Evolutionary conservation across 1,284 basidiomycete genomes (phyloP), one percentile per base, ranked within the genome.

Genomic region (Ceratobasidium sp.): DNA sequence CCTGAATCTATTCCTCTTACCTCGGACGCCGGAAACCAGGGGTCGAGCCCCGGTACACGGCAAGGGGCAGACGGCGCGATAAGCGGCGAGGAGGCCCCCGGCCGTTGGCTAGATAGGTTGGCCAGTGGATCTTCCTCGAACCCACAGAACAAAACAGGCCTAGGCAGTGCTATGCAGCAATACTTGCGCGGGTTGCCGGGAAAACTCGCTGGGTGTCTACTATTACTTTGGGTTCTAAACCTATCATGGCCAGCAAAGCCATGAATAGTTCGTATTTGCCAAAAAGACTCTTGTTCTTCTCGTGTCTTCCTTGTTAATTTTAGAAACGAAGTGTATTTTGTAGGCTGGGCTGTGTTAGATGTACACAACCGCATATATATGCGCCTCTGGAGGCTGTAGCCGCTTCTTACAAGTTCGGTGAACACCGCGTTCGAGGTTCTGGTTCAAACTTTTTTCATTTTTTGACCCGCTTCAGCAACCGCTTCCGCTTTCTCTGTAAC

Each of bases 1-100:
- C 74, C 75, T n/a, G 73, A 76, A 51, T 69, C 54, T 17, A 64
- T 77, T 33, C 77, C 77, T 60, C 76, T 76, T 54, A 76, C 76
- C 7, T 63, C 66, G 49, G 76, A 60, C 28, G 58, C 66, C 42
- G 68, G 68, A 33, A 63, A 74, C 51, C 61, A 56, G 56, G 60
- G 28, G 17, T 23, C 56, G 75, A 26, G 28, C 54, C 49, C 64
- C 33, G 54, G 54, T 20, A 28, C 53, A 23, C 28, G 58, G 20
- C 58, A 49, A 37, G 58, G 35, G 31, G 33, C 45, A 6, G 58
- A 63, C 45, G 42, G 23, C 7, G 33, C 28, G 42, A 47, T 26
- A 26, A 23, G 47, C 39, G n/a, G 69, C 28, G 58, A 23, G 26
- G 54, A 23, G n/a, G 17, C 58, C 11, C 17, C 69, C 31, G 58